These are phyloP conservation scores for Xylariaceae sp. DNA, from an alignment of 2,329 filamentous ascomycete genomes.

Conservation along the genomic window DNA sequence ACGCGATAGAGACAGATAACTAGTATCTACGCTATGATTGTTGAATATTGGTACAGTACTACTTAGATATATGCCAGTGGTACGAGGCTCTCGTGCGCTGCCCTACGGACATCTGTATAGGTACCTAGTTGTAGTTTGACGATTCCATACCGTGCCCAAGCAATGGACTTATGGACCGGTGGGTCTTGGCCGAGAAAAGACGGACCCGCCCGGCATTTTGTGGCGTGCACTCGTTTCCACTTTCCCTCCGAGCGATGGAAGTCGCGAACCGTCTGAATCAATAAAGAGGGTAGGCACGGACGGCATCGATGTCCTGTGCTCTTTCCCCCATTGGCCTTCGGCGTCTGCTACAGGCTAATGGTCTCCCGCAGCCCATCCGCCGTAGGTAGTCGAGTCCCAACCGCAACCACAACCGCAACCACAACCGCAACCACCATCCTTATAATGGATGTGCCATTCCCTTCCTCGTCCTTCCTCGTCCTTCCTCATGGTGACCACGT, in stretches of 20 bases:
- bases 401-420: neutral
- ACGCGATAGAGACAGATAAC: too few relatives aligned
- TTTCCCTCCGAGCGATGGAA: neutral
- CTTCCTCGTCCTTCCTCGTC: neutral
- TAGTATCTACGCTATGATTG: too few relatives aligned
- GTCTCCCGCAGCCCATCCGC: neutral
- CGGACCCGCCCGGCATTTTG: neutral
- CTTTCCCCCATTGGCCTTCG: neutral
- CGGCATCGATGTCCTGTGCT: neutral
- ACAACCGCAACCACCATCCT: too few relatives aligned
- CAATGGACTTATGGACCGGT: neutral
- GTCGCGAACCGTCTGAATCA: neutral
- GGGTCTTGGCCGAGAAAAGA: neutral
- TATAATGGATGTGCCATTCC: neutral
- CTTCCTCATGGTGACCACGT: neutral
- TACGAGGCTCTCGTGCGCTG: too few relatives aligned
- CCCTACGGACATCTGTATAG: too few relatives aligned
- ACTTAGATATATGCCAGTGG: too few relatives aligned
- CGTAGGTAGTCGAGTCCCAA: neutral
- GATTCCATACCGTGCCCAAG: too few relatives aligned
- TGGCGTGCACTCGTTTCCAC: neutral
- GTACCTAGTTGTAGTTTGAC: too few relatives aligned
- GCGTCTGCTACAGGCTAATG: neutral
- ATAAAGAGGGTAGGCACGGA: neutral
- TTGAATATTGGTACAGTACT: too few relatives aligned